Evolutionary conservation across 1,139 yeast genomes (phyloP).

Genomic region (Sugiyamaella paludigena): DNA sequence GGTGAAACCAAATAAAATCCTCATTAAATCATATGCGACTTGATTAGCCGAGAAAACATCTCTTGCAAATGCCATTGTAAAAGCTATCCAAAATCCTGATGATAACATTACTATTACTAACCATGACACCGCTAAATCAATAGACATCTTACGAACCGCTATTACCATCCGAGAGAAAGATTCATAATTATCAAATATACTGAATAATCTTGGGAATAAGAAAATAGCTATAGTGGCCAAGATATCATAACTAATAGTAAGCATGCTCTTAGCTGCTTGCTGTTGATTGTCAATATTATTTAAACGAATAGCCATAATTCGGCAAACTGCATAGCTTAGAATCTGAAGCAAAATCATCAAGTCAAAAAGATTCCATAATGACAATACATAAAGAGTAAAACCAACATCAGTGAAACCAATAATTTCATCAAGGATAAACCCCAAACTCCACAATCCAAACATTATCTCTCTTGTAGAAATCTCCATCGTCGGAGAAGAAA

Average conservation of each 20-base stretch:
- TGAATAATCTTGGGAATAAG: conserved; percentile 53
- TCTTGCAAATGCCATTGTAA: conserved; percentile 50
- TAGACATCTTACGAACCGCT: conserved; percentile 54
- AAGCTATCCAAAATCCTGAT: conserved; percentile 58
- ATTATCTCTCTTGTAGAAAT: conserved; percentile 30
- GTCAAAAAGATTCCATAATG: conserved; percentile 43
- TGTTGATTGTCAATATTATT: conserved; percentile 13
- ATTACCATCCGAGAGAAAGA: conserved; percentile 54
- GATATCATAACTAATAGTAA: conserved; percentile 41
- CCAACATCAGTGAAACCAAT: conserved; percentile 41
- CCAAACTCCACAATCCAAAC: conserved; percentile 40
- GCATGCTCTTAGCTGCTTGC: conserved; percentile 19
- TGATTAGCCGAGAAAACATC: conserved; percentile 46
- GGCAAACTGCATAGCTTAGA: conserved; percentile 29
- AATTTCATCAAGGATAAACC: conserved; percentile 41
- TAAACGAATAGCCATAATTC: conserved; percentile 25
- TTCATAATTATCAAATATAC: conserved; percentile 54
- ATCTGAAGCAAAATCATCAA: conserved; percentile 35
- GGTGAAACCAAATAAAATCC: conserved; percentile 59
- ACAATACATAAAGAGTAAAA: conserved; percentile 37
- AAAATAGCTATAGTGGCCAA: conserved; percentile 54
- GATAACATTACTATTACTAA: conserved; percentile 52
- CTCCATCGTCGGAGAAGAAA: conserved; percentile 27
- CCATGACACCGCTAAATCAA: conserved; percentile 54
- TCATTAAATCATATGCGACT: conserved; percentile 55